Percentiles rank a stretch among this genome's conserved stretches.
These are phyloP conservation scores for Thalassiosira livingstoniorum DNA, from an alignment of 352 stramenopile species.

Conservation along the genomic window DNA sequence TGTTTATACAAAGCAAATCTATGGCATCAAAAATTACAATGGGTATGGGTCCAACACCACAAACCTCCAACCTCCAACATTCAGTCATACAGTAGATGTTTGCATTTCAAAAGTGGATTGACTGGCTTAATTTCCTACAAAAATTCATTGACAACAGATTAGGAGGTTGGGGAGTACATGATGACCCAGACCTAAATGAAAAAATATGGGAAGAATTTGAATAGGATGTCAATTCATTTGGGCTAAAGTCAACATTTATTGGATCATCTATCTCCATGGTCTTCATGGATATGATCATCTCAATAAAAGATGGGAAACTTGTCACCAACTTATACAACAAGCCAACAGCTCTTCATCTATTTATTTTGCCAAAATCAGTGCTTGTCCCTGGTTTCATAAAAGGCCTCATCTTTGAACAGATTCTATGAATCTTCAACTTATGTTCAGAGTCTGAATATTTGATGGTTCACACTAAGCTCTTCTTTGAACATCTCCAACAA, in stretches of 20 bases:
- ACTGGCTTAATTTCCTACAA: neutral
- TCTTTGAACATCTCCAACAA: neutral
- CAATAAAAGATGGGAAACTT: slow-evolving; percentile 24
- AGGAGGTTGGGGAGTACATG: neutral
- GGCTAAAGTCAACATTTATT: slow-evolving; percentile 30
- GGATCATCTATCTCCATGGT: neutral
- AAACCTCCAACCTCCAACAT: neutral
- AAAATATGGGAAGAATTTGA: slow-evolving; percentile 11
- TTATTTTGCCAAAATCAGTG: slow-evolving; percentile 28
- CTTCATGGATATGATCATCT: slow-evolving; percentile 50
- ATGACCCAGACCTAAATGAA: neutral
- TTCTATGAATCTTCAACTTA: neutral
- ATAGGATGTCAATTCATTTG: slow-evolving; percentile 22
- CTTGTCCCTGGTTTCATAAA: slow-evolving; percentile 28
- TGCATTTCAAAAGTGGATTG: neutral
- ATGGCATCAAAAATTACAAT: neutral
- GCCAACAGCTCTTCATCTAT: slow-evolving; percentile 41
- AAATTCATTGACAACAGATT: slow-evolving; percentile 15
- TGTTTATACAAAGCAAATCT: neutral
- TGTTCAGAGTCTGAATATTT: neutral
- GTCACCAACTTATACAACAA: slow-evolving; percentile 48
- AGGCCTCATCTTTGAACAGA: slow-evolving; percentile 35
- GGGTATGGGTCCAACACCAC: neutral
- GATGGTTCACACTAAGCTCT: neutral
- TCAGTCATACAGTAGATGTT: neutral